Evolutionary conservation across 2,329 filamentous ascomycete genomes (phyloP).

Genomic region (Amphichorda felina): DNA sequence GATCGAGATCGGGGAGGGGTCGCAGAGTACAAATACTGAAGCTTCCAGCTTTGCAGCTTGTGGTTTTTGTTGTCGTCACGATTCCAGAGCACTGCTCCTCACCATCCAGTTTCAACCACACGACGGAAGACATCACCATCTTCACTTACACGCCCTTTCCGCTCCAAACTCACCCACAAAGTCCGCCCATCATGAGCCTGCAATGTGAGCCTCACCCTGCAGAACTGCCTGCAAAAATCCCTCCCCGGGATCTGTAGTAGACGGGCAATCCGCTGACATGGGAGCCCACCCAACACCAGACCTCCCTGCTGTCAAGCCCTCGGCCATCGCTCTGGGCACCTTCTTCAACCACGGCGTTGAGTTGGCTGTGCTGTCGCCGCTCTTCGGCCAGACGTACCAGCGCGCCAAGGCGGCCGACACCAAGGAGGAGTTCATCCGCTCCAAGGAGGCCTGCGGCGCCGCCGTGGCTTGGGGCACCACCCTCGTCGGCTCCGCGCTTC

Average conservation of each 20-base stretch:
- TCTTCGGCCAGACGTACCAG: slow-evolving; percentile 93
- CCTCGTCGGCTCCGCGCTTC: slow-evolving; percentile 75
- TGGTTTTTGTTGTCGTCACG: background rate
- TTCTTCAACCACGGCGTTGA: slow-evolving; percentile 91
- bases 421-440: slow-evolving; percentile 92
- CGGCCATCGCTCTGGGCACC: slow-evolving; percentile 91
- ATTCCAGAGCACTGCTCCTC: background rate
- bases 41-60: background rate
- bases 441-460: slow-evolving; percentile 81
- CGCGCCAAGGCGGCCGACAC: slow-evolving; percentile 83
- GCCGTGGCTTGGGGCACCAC: slow-evolving; percentile 86
- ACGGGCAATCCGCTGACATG: slow-evolving; percentile 2
- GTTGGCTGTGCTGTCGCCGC: slow-evolving; percentile 72
- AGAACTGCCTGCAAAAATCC: background rate
- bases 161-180: slow-evolving; percentile 3
- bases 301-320: slow-evolving; percentile 79
- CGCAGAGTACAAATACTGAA: slow-evolving; percentile 2
- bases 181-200: slow-evolving; percentile 40
- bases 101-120: background rate
- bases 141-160: background rate
- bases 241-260: background rate
- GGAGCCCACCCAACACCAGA: slow-evolving; percentile 21
- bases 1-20: background rate
- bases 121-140: slow-evolving; percentile 3
- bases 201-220: slow-evolving; percentile 33